Evolutionary conservation across 345 rosid genomes (phyloP), one percentile per base, ranked within the genome.

Genomic region (Ceriops decandra): DNA sequence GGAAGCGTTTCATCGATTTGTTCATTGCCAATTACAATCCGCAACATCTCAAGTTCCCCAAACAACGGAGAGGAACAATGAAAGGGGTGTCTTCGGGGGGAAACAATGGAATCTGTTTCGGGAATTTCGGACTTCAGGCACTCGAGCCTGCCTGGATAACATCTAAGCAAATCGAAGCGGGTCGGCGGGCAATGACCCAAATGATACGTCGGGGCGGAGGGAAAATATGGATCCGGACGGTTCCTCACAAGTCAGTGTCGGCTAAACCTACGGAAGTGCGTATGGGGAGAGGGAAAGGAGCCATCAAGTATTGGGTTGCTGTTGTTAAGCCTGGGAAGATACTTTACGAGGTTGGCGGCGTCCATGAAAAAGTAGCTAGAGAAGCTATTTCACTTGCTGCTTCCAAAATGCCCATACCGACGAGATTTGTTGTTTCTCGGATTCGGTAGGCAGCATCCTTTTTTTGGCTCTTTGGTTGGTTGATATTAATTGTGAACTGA

Each of bases 101-200:
- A 54, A 26, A 26, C 16, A 54, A 54, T 54, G 16, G 15, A 22
- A 22, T 54, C 11, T 54, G 59, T 54, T 54, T 54, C 59, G 59
- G 59, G 5, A 54, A 54, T 54, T 54, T 54, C 59, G 59, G 59
- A 15, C 59, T 54, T 9, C 59, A 54, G 59, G 59, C 59, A 10
- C 59, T 54, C 28, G 59, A 54, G 10, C 59, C 59, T 16, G 59
- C 59, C 28, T 54, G 59, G 59, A 54, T 54, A 5, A 54, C 59
- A 9, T 54, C 59, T 1, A 54, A 54, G 28, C 59, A 54, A 54
- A 54, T 54, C 59, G 59, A 54, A 54, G 59, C 59, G 59, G 59
- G 59, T 54, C 59, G 59, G 24, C 28, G 59, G 59, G 59, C 59
- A 22, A 54, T 54, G 59, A 54, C 59, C 17, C 59, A 54, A 26